phyloP scores from a whole-genome alignment of 257 asterid species.

The Cinchona pubescens region DNA sequence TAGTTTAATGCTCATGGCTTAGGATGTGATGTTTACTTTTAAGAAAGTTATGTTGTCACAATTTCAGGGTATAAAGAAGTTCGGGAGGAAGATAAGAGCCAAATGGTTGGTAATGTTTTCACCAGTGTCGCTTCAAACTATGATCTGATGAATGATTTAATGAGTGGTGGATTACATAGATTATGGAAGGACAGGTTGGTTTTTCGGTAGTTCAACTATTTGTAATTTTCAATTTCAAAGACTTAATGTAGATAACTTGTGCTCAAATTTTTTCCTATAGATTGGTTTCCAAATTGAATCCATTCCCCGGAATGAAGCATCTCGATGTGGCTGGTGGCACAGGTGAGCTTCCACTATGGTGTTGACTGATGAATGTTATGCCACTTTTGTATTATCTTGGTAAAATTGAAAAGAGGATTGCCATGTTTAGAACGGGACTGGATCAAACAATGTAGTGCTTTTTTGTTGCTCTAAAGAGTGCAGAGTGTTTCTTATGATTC shows the following conservation, averaged over 20 bases:
- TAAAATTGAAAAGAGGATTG: not conserved
- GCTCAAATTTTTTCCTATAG: slow-evolving; percentile 23
- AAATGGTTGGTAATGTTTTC: slow-evolving; percentile 78
- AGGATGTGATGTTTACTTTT: not conserved
- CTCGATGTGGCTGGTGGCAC: slow-evolving; percentile 99
- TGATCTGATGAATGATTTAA: slow-evolving; percentile 91
- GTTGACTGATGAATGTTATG: not conserved
- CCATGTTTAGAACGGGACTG: not conserved
- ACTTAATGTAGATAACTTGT: not conserved
- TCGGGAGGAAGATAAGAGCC: slow-evolving; percentile 80
- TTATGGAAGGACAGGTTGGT: slow-evolving; percentile 87
- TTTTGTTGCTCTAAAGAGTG: too few species aligned
- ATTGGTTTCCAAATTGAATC: slow-evolving; percentile 78
- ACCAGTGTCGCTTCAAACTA: slow-evolving; percentile 81
- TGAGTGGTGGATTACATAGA: slow-evolving; percentile 91
- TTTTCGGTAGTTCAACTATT: slow-evolving; percentile 1
- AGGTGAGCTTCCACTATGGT: slow-evolving; percentile 37
- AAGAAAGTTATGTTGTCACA: too few species aligned
- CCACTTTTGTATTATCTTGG: not conserved
- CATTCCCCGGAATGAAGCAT: slow-evolving; percentile 96
- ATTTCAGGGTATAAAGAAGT: slow-evolving; percentile 77
- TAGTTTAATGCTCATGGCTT: not conserved
- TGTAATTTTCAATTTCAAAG: too few species aligned
- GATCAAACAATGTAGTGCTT: too few species aligned
- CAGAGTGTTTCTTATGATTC: not conserved